Base-by-base conservation (phyloP, 305 asterid genomes). In the Salvia sclarea region DNA sequence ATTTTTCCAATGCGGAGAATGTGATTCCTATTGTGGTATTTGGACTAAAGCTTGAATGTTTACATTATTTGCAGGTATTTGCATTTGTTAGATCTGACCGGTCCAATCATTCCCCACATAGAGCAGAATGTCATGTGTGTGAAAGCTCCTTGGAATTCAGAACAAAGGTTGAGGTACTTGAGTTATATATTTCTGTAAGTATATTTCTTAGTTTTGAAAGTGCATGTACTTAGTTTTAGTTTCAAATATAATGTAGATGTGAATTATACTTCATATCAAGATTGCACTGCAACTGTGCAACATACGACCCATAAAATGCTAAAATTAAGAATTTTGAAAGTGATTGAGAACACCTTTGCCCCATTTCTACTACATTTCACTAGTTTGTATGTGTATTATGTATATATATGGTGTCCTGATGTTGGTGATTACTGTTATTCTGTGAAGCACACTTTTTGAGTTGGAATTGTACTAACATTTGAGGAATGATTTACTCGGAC, bases 121-220 rank as follows among this genome's bases (percentile, higher is more conserved):
- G 85, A 81, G 87, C 88, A 9, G 91, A 93, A 58, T 93, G 98
- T 72, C 98, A 93, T 71, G 96, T 93, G 49, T 93, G 98, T 70
- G 95, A 88, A 70, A 87, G 98, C 87, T 84, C 84, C 80, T 84
- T 91, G 83, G 98, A 93, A 68, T 93, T 91, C 67, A 92, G 87
- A 35, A 81, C 96, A 25, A 86, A 84, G 69, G 89, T 84, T 70
- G 97, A 93, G 96, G 96, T 88, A 86, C 75, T 78, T 44, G 57
- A 25, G 33, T 35, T 35, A 35, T 9, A 56, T 44, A 61, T 18
- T 49, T 64, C 31, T 6, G 37, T 61, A 69, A 40, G 25, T 11
- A 66, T 12, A 40, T 68, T n/a, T 37, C 58, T 21, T 50, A 8
- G 22, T 21, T 22, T 50, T 54, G 64, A 60, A 57, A 28, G 35